phyloP scores from a whole-genome alignment of 768 basidiomycete species.

The Chalciporus pseudorubinellus region DNA sequence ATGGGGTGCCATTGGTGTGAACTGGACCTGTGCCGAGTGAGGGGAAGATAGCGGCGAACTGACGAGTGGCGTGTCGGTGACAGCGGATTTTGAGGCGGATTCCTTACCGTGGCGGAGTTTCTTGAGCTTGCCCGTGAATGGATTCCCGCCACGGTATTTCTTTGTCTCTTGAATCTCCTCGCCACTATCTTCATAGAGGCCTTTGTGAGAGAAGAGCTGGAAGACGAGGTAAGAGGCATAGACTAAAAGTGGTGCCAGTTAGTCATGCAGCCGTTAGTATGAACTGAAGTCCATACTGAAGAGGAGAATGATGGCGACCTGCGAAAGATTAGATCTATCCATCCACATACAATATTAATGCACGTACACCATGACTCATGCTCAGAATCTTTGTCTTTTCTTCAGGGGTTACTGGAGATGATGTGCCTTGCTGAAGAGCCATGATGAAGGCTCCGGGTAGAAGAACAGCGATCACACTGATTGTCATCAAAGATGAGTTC shows the following conservation, averaged over 20 bases:
- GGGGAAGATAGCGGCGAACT: conserved; percentile 12
- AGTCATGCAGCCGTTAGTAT: neutral
- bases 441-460: conserved; percentile 77
- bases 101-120: conserved; percentile 16
- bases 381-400: conserved; percentile 41
- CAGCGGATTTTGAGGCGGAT: neutral
- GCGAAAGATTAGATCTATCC: conserved; percentile 5
- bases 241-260: conserved; percentile 41
- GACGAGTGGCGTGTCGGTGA: conserved; percentile 6
- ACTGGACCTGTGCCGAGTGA: neutral
- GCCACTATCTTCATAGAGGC: conserved; percentile 54
- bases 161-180: conserved; percentile 38
- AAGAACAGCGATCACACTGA: conserved; percentile 78
- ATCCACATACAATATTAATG: neutral
- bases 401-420: conserved; percentile 26
- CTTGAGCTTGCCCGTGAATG: conserved; percentile 25
- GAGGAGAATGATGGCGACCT: conserved; percentile 79
- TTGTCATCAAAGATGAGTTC: conserved; percentile 68
- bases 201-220: conserved; percentile 75
- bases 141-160: conserved; percentile 42
- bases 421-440: conserved; percentile 36
- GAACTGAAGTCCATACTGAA: conserved; percentile 49
- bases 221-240: conserved; percentile 75
- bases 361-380: conserved; percentile 74
- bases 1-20: neutral